Percentiles rank a stretch among this genome's conserved stretches.
Conservation (phyloP, 768 basidiomycete genomes). For the Mycena filopes region DNA sequence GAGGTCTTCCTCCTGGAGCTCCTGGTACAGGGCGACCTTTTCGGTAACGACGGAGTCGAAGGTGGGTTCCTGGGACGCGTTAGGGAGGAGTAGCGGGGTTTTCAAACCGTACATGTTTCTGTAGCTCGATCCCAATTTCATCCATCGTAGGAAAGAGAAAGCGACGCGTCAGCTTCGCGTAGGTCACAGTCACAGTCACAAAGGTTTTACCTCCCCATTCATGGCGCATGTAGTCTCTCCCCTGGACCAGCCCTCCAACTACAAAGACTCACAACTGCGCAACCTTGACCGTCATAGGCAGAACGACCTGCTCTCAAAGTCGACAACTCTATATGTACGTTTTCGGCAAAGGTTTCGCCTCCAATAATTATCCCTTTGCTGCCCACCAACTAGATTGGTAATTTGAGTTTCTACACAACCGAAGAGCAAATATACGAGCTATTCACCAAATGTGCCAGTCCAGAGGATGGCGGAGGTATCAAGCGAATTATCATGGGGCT, state of each 20-base stretch:
- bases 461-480: conserved; percentile 89
- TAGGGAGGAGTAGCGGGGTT: conserved; percentile 4
- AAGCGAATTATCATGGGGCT: conserved; percentile 97
- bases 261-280: conserved; percentile 91
- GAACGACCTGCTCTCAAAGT: conserved; percentile 82
- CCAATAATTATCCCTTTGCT: conserved; percentile 25
- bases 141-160: conserved; percentile 70
- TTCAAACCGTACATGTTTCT: conserved; percentile 69
- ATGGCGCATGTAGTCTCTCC: conserved; percentile 89
- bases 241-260: conserved; percentile 95
- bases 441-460: conserved; percentile 88
- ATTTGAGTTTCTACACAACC: conserved; percentile 93
- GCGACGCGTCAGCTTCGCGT: conserved; percentile 60
- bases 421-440: conserved; percentile 97
- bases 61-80: conserved; percentile 77
- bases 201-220: conserved; percentile 25
- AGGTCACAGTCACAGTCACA: too few species aligned
- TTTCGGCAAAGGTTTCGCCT: conserved; percentile 35
- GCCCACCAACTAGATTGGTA: conserved; percentile 72
- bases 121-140: conserved; percentile 88
- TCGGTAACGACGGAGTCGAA: conserved; percentile 90
- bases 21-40: conserved; percentile 87
- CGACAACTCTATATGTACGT: conserved; percentile 91
- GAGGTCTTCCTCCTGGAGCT: conserved; percentile 91
- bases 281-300: conserved; percentile 79